phyloP scores from a whole-genome alignment of 805 yeast genomes.

The Candida nemodendra region DNA sequence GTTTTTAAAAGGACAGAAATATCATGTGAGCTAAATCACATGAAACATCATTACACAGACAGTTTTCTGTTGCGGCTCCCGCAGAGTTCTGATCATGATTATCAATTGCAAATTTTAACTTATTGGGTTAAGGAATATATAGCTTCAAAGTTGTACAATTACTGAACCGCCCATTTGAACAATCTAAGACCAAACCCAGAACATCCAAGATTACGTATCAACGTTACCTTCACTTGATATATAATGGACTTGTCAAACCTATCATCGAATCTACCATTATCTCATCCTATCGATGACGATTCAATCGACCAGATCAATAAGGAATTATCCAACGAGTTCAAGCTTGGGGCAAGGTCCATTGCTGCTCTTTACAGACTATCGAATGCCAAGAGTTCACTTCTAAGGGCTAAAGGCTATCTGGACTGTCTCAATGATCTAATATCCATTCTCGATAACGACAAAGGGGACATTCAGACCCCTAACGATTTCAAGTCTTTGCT shows the following conservation, averaged over 20 bases:
- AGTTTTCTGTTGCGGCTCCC: no score
- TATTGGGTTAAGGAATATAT: no score
- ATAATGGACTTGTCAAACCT: slow-evolving; percentile 63
- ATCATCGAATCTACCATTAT: slow-evolving; percentile 53
- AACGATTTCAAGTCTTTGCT: slow-evolving; percentile 39
- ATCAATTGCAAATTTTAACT: no score
- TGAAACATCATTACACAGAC: no score
- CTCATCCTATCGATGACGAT: slow-evolving; percentile 46
- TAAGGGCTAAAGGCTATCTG: slow-evolving; percentile 57
- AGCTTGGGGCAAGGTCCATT: slow-evolving; percentile 68
- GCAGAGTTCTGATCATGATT: no score
- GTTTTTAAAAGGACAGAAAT: no score
- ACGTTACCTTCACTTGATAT: no score
- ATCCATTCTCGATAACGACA: slow-evolving; percentile 20
- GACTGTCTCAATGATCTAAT: slow-evolving; percentile 58
- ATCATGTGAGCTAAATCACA: no score
- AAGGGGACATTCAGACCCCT: slow-evolving; percentile 25
- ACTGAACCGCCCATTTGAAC: no score
- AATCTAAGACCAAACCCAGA: no score
- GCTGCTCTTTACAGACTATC: slow-evolving; percentile 65
- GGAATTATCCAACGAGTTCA: slow-evolving; percentile 62
- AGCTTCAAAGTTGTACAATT: no score
- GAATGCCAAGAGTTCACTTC: slow-evolving; percentile 46
- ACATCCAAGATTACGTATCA: no score
- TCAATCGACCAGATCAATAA: slow-evolving; percentile 47